A percentile compares a stretch with the other conserved stretches of the same genome.
Evolutionary conservation across 805 yeast species (phyloP).

Genomic region (Jamesozyma lodderae): DNA sequence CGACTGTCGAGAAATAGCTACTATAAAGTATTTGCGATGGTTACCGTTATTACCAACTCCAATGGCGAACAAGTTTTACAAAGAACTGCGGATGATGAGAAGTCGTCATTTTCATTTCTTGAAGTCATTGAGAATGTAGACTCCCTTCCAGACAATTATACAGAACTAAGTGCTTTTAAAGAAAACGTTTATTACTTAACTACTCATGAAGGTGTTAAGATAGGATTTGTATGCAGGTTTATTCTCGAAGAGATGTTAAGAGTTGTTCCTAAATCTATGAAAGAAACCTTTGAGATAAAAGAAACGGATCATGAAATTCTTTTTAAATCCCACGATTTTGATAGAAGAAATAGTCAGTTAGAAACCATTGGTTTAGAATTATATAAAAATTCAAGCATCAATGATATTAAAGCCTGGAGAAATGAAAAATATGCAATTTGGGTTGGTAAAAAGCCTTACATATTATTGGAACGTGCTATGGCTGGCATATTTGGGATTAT

Average conservation of each 20-base stretch:
- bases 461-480: slow-evolving; percentile 70
- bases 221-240: slow-evolving; percentile 35
- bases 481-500: slow-evolving; percentile 76
- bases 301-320: slow-evolving; percentile 25
- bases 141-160: slow-evolving; percentile 19
- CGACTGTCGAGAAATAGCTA: no score
- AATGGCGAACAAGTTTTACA: slow-evolving; percentile 15
- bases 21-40: no score
- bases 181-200: slow-evolving; percentile 27
- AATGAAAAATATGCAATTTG: slow-evolving; percentile 72
- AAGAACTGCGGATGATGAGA: slow-evolving; percentile 20
- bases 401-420: slow-evolving; percentile 66
- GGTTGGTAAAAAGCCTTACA: slow-evolving; percentile 45
- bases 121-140: slow-evolving; percentile 25
- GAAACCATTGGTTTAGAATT: slow-evolving; percentile 36
- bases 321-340: slow-evolving; percentile 26
- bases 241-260: slow-evolving; percentile 30
- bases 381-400: slow-evolving; percentile 26
- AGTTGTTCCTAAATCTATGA: slow-evolving; percentile 6
- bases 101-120: slow-evolving; percentile 18
- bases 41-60: slow-evolving; percentile 9
- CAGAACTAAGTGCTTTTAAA: slow-evolving; percentile 11
- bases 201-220: slow-evolving; percentile 31
- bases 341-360: slow-evolving; percentile 33
- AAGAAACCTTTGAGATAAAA: slow-evolving; percentile 24